Base-by-base conservation (phyloP, 805 yeast genomes). In the Saccharomycopsis babjevae region DNA sequence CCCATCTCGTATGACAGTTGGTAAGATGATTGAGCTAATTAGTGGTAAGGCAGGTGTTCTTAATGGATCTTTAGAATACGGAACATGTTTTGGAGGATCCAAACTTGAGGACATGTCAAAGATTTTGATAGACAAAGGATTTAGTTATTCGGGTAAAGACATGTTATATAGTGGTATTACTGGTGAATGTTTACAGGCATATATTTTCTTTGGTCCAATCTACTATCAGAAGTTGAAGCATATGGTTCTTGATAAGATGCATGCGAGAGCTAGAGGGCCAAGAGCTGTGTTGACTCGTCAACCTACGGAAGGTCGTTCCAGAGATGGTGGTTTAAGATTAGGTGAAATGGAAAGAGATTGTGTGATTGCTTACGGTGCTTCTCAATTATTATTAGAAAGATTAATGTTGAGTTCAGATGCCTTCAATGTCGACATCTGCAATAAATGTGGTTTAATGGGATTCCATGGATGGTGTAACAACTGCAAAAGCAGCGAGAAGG, bases 321-420 rank as follows among this genome's bases (percentile, higher is more conserved):
- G 99, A 74, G 99, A 94, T 74, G 99, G 99, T 83, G 99, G 99
- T 72, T 81, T 94, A 72, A 86, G 99, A 79, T 81, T 94, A 73
- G 99, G 99, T 69, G 99, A 94, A 77, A 94, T 94, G 99, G 99
- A 94, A 74, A 88, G 99, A 76, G 99, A 94, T 78, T 94, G 99
- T 86, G 97, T 94, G 66, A 96, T 94, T 75, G 99, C 99, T 0
- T 94, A 94, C 69, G 99, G 99, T 70, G 99, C 99, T 0, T 92
- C 97, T 5, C 98, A 93, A 74, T 77, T 94, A 67, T 79, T 94
- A 66, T 77, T 94, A 64, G 99, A 94, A 75, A 84, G 99, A 74
- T 80, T 94, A 69, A 94, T 94, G 99, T 77, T 92, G 58, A 89
- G 97, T 59, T 92, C 98, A 0, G 99, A 94, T 77, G 98, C 97